Evolutionary conservation across 192 early-diverging fungal species (phyloP), one percentile per base, ranked within the genome.

Genomic region (Geranomyces variabilis): DNA sequence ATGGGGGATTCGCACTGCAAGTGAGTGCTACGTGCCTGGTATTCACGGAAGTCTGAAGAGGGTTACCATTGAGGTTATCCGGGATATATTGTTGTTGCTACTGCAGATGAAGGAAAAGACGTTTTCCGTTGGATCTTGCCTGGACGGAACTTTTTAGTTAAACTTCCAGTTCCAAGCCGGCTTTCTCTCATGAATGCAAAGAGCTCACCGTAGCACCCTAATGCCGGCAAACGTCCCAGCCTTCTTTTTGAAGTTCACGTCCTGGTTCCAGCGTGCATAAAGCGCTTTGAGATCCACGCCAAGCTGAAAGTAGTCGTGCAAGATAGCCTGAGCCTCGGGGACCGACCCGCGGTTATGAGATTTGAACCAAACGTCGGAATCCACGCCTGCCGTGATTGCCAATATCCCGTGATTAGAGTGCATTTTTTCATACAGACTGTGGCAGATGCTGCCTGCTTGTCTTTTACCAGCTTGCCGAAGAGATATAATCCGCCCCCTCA

Each of bases 21-120:
- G 28, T 21, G n/a, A 29, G 4, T 67, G 33, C 51, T 55, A 31
- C 29, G 26, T 13, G 10, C 63, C 29, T 47, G 8, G 41, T 28
- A 3, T 28, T 34, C 58, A 60, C 7, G 41, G 22, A 2, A 53
- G n/a, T 17, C 51, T 24, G 51, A 4, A 53, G 46, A 10, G 56
- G 19, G 17, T 28, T 29, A 93, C 92, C 92, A 96, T 93, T 59
- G 77, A 74, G 26, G 93, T 90, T 44, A 99, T 99, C 29, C 97
- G 80, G 24, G 83, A 74, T 47, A 99, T 96, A 81, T 97, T 96
- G 83, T 99, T 99, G 80, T 96, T 96, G 31, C 87, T 85, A 3
- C 91, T 92, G 75, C 95, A 97, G 13, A 99, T 96, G 67, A 99
- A 99, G 22, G 87, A 86, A 51, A 99, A 79, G 51, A 95, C 63